A percentile compares a stretch with the other conserved stretches of the same genome.
Evolutionary conservation across 306 rosid species (phyloP).

Genomic region (Carpinus fangiana): DNA sequence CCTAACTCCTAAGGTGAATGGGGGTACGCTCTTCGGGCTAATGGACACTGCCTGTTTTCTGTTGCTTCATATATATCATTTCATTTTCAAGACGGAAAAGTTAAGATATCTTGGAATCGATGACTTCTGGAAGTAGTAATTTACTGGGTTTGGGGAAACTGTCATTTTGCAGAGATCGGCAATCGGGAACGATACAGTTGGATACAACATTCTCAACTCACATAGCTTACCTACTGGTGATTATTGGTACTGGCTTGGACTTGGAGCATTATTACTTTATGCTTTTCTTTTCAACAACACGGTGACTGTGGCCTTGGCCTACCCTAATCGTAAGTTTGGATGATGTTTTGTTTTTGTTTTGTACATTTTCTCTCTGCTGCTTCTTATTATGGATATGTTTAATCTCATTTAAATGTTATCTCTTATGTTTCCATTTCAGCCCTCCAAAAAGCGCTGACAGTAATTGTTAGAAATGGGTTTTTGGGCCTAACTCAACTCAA

Average conservation of each 20-base stretch:
- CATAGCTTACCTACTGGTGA: constrained; percentile 56
- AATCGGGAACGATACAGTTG: constrained; percentile 46
- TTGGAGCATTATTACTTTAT: constrained; percentile 47
- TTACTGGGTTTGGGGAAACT: constrained; percentile 19
- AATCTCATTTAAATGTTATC: neutral
- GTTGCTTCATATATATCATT: constrained; percentile 3
- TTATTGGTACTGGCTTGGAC: constrained; percentile 77
- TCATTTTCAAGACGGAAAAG: neutral
- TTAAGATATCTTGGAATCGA: constrained; percentile 12
- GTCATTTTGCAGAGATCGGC: constrained; percentile 53
- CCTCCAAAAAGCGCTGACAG: constrained; percentile 54
- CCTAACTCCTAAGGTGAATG: constrained; percentile 76
- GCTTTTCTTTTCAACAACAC: constrained; percentile 54
- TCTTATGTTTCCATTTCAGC: constrained; percentile 42
- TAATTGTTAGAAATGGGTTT: too few species aligned
- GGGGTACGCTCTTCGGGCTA: constrained; percentile 52
- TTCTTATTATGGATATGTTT: neutral
- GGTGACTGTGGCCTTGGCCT: constrained; percentile 72
- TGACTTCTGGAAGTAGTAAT: constrained; percentile 10
- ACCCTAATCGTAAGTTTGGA: constrained; percentile 68
- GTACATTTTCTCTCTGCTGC: neutral
- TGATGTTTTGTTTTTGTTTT: neutral
- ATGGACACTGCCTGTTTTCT: constrained; percentile 22
- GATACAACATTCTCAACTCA: constrained; percentile 53
- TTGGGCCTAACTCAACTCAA: too few species aligned